phyloP scores from a whole-genome alignment of 805 yeast species.

The Candida tammaniensis region DNA sequence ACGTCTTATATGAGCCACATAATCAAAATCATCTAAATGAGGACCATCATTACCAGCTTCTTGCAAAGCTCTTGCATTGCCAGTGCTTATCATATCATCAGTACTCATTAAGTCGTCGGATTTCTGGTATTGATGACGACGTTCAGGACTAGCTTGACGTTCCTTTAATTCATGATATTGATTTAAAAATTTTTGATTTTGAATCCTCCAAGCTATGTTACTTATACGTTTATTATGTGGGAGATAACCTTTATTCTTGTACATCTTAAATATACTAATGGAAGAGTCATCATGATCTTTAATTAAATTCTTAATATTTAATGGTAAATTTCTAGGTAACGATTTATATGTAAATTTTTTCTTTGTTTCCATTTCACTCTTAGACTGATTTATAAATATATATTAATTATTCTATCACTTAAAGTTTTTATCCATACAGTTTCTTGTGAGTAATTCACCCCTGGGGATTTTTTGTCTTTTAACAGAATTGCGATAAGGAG shows the following conservation, averaged over 20 bases:
- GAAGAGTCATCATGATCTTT: constrained; percentile 36
- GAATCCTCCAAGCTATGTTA: constrained; percentile 46
- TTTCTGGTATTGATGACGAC: constrained; percentile 2
- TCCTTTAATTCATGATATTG: not conserved
- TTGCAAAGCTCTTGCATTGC: no score
- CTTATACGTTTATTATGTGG: constrained; percentile 42
- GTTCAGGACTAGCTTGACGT: not conserved
- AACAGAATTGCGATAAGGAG: no score
- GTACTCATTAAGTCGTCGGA: not conserved
- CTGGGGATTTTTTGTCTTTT: no score
- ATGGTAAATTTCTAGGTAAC: constrained; percentile 10
- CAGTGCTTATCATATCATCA: not conserved
- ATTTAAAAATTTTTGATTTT: constrained; percentile 28
- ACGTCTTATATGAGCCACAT: constrained; percentile 43
- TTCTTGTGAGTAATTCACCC: no score
- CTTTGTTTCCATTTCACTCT: constrained; percentile 5
- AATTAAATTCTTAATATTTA: constrained; percentile 20
- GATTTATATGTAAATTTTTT: constrained; percentile 15
- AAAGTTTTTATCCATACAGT: no score
- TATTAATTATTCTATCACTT: no score
- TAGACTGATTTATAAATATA: no score
- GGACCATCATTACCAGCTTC: constrained; percentile 23
- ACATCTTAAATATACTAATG: constrained; percentile 38
- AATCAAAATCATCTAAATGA: constrained; percentile 40
- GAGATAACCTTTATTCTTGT: constrained; percentile 37